Base-by-base conservation (phyloP, 768 basidiomycete species). In the Calocera cornea region DNA sequence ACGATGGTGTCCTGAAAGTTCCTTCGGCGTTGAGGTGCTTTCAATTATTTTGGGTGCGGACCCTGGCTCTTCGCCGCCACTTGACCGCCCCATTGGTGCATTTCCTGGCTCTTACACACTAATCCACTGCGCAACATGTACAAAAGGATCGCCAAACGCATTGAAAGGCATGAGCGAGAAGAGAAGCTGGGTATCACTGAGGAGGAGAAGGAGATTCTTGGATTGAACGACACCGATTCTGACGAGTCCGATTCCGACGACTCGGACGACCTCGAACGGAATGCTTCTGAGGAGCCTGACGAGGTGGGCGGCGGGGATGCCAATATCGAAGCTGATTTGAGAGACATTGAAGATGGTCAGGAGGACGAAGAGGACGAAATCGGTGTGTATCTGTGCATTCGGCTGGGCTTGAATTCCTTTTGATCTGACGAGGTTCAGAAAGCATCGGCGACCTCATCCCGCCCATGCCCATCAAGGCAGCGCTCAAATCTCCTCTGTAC, bases 131-230 rank as follows among this genome's bases (percentile, higher is more conserved):
- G 36, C 36, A 47, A 31, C 10, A 91, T 91, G 89, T 90, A 89
- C 80, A 91, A 92, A 77, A 84, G 90, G 68, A 80, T 89, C 7
- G 86, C 86, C 70, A 90, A 86, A 74, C 82, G 86, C 54, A 82
- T 80, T 29, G 80, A 80, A 72, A 86, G 82, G 71, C 81, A 79
- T 68, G 80, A 86, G 72, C 79, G 86, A 70, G 87, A 87, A 69
- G 86, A 87, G 74, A 82, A 84, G 64, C 80, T 87, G 38, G 86
- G 84, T 0, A 71, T 88, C 3, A 84, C 88, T 67, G 83, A 81
- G 36, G 86, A 86, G n/a, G 78, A 80, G 78, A 87, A 82, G 72
- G 84, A 83, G 63, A 73, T 84, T 38, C 76, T 89, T 14, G 89
- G 87, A 29, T 73, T 90, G 69, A 80, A 89, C 44, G 86, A 90